Conservation (phyloP, 2,329 filamentous ascomycete genomes). For the Pestalotiopsis fici region DNA sequence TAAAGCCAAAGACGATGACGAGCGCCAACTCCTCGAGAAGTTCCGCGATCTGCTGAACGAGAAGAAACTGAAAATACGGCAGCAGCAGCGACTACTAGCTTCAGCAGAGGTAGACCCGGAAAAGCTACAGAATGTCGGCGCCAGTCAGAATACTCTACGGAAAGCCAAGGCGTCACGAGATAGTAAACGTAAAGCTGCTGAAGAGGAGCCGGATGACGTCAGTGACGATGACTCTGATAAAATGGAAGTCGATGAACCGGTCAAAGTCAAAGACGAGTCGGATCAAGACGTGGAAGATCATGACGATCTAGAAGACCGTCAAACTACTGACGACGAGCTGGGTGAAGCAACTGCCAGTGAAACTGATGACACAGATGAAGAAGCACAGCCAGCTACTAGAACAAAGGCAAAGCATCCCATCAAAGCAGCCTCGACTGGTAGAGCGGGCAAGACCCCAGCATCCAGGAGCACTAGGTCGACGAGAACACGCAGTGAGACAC, state of each 20-base stretch:
- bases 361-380: conserved; percentile 36
- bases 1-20: conserved; percentile 65
- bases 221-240: conserved; percentile 48
- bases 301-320: conserved; percentile 37
- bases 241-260: conserved; percentile 50
- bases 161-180: conserved; percentile 39
- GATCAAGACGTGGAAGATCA: conserved; percentile 30
- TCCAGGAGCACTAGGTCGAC: background rate
- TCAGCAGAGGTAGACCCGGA: conserved; percentile 42
- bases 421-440: background rate
- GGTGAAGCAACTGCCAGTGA: conserved; percentile 43
- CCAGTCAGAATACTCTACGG: conserved; percentile 19
- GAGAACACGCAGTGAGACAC: background rate
- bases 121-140: conserved; percentile 31
- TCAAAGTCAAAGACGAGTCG: conserved; percentile 22
- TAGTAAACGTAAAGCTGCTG: conserved; percentile 51
- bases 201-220: conserved; percentile 37
- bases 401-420: background rate
- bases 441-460: background rate
- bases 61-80: conserved; percentile 78
- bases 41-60: conserved; percentile 72
- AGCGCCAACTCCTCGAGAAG: conserved; percentile 67
- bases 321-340: conserved; percentile 32
- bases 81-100: conserved; percentile 66
- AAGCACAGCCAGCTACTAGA: conserved; percentile 19